These are phyloP conservation scores for Aspergillus oerlinghausenensis DNA, from an alignment of 2,329 filamentous ascomycete species.

Conservation along the genomic window DNA sequence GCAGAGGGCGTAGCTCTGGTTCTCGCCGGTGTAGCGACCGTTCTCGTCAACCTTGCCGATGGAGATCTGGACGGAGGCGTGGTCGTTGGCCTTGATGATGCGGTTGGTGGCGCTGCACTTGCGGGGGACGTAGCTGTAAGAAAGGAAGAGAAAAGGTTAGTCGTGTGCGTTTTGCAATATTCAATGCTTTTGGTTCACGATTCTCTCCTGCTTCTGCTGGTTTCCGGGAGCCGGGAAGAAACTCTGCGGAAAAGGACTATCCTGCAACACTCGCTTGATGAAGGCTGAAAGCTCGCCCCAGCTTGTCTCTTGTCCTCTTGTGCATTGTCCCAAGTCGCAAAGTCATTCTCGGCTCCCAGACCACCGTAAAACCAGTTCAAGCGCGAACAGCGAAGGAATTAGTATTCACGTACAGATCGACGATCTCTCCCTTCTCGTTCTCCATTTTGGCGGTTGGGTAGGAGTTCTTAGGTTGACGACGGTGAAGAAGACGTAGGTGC, in stretches of 20 bases:
- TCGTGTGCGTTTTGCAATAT: constrained; percentile 10
- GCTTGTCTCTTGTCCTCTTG: background rate
- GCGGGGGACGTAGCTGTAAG: constrained; percentile 84
- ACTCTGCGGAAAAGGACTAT: background rate
- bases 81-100: constrained; percentile 99
- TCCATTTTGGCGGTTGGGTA: constrained; percentile 70
- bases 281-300: background rate
- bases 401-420: constrained; percentile 76
- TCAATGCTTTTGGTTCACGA: constrained; percentile 3
- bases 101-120: constrained; percentile 99
- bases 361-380: background rate
- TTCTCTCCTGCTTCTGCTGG: constrained; percentile 3
- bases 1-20: constrained; percentile 94
- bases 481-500: constrained; percentile 24
- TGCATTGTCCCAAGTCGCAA: background rate
- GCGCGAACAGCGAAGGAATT: constrained; percentile 11
- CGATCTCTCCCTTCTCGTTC: constrained; percentile 99
- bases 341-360: background rate
- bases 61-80: constrained; percentile 95
- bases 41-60: constrained; percentile 99
- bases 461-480: constrained; percentile 33
- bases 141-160: constrained; percentile 8
- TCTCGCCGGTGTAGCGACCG: constrained; percentile 93
- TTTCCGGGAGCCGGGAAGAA: background rate
- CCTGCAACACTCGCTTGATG: background rate